phyloP scores from a whole-genome alignment of 257 asterid genomes.

The Solanum ossicruentum region DNA sequence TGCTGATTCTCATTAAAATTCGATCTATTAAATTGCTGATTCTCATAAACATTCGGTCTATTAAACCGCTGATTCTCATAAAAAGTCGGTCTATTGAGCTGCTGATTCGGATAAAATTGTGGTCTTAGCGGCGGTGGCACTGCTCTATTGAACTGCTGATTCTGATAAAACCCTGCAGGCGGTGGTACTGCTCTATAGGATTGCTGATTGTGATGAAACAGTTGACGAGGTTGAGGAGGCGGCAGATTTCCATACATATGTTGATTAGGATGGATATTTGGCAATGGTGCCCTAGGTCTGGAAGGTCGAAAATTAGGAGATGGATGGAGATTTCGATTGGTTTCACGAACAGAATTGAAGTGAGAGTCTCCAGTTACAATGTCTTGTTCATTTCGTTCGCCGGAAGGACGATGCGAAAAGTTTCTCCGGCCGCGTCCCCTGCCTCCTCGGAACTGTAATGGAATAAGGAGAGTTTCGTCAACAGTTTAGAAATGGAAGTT shows the following conservation, averaged over 20 bases:
- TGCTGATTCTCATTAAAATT: conserved; percentile 23
- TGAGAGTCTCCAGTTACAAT: conserved; percentile 50
- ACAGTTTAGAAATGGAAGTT: background rate
- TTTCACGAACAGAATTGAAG: conserved; percentile 32
- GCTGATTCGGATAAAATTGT: conserved; percentile 13
- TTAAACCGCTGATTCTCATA: conserved; percentile 28
- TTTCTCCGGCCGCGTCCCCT: conserved; percentile 37
- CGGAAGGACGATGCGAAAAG: conserved; percentile 35
- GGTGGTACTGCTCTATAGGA: background rate
- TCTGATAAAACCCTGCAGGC: background rate
- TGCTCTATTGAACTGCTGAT: conserved; percentile 5
- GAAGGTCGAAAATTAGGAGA: background rate
- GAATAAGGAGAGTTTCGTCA: background rate
- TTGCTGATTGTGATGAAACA: background rate
- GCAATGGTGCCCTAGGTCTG: background rate
- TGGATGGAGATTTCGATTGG: conserved; percentile 42
- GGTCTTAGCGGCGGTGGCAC: background rate
- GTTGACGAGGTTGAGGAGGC: background rate
- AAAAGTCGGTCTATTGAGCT: conserved; percentile 9
- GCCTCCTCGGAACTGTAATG: conserved; percentile 36
- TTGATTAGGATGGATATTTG: background rate
- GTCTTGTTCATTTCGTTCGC: conserved; percentile 9
- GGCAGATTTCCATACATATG: background rate
- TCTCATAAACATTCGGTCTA: background rate
- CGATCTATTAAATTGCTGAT: conserved; percentile 17